phyloP scores from a whole-genome alignment of 2,329 filamentous ascomycete species.

The Paecilomyces sp. region DNA sequence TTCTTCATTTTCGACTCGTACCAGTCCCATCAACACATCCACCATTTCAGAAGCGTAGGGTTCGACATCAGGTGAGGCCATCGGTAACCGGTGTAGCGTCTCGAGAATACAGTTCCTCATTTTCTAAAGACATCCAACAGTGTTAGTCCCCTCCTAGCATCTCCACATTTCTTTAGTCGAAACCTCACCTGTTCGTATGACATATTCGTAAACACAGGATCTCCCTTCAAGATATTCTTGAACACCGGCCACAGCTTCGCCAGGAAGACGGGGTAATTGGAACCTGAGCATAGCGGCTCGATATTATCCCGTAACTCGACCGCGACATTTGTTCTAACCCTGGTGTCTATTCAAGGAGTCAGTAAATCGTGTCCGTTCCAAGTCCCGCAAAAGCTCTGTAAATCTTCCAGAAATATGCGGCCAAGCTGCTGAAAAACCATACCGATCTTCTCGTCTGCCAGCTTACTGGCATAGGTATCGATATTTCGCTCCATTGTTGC shows the following conservation, averaged over 20 bases:
- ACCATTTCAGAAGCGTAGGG: conserved; percentile 83
- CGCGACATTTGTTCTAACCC: conserved; percentile 73
- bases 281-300: conserved; percentile 71
- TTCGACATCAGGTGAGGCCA: conserved; percentile 72
- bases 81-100: conserved; percentile 81
- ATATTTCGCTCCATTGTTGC: conserved; percentile 39
- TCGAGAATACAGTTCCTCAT: conserved; percentile 89
- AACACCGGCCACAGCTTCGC: conserved; percentile 86
- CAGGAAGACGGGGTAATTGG: conserved; percentile 73
- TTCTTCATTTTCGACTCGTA: conserved; percentile 91
- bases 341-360: conserved; percentile 55
- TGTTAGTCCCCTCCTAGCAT: background rate
- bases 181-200: conserved; percentile 73
- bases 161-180: background rate
- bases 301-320: conserved; percentile 84
- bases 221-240: conserved; percentile 73
- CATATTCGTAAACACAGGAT: conserved; percentile 84
- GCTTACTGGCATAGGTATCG: conserved; percentile 43
- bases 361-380: conserved; percentile 5
- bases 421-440: conserved; percentile 7
- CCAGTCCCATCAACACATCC: conserved; percentile 80
- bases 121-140: conserved; percentile 50
- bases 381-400: background rate
- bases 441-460: conserved; percentile 43
- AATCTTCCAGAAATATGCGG: background rate